These are phyloP conservation scores for Arabidopsis arenosa DNA, from an alignment of 345 rosid species.

Conservation along the genomic window DNA sequence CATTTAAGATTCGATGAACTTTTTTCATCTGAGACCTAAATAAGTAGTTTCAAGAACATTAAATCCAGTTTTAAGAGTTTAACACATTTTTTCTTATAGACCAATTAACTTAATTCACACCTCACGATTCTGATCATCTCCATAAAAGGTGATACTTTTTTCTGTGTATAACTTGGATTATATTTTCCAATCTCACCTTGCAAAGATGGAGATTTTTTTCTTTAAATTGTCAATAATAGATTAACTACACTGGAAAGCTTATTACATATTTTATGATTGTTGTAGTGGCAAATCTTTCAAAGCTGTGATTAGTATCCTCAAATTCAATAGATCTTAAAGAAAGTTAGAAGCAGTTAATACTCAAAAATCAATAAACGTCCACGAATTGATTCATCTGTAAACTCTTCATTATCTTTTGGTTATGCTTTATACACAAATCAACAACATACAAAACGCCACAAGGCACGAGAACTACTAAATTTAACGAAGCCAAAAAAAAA, in stretches of 20 bases:
- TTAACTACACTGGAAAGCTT: too few relatives aligned
- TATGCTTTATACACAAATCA: conserved; percentile 34
- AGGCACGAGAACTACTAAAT: conserved; percentile 33
- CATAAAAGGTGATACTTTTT: not conserved
- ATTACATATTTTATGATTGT: not conserved
- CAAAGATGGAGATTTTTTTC: not conserved
- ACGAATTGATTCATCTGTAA: conserved; percentile 36
- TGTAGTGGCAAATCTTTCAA: not conserved
- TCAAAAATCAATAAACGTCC: not conserved
- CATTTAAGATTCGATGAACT: conserved; percentile 5
- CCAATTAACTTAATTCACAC: not conserved
- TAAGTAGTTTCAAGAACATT: conserved; percentile 10
- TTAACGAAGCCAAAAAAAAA: conserved; percentile 27
- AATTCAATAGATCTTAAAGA: conserved; percentile 8
- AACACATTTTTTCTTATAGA: not conserved
- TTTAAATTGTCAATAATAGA: too few relatives aligned
- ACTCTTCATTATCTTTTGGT: conserved; percentile 34
- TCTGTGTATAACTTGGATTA: not conserved
- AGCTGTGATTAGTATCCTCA: not conserved
- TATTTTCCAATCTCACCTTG: not conserved
- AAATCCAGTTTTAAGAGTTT: not conserved
- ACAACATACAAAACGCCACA: conserved; percentile 33
- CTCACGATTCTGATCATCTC: not conserved
- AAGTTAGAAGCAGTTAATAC: not conserved
- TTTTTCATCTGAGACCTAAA: not conserved